Base-by-base conservation (phyloP, 2,329 filamentous ascomycete species). In the Juglanconis oblonga region DNA sequence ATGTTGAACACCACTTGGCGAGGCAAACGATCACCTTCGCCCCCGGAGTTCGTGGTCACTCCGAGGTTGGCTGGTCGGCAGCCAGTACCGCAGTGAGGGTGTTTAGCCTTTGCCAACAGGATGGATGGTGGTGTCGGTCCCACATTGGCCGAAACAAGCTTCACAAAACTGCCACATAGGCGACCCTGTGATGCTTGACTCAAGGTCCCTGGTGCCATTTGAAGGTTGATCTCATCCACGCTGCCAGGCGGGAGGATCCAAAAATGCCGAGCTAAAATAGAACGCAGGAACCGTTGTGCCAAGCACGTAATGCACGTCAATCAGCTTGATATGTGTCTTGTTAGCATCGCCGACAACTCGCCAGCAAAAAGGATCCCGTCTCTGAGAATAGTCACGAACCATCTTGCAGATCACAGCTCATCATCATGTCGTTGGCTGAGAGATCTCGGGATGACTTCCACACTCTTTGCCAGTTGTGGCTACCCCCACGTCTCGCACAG, bases 121-220 rank as follows among this genome's bases (percentile, higher is more conserved):
- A 6, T n/a, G 13, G 35, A 38, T 32, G n/a, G 24, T 45, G 48
- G 33, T 24, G 24, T n/a, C 31, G 13, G 33, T 14, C 5, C 9
- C 31, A 24, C 24, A 35, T 51, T 9, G 36, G 57, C 35, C 52
- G 48, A 55, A 59, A 55, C 57, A 59, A 59, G 57, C 57, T 59
- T 55, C 35, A 44, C 24, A 14, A 45, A 44, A 38, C 52, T 8
- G 52, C 57, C 40, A 55, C 57, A 29, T 51, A 55, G 45, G 48
- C 32, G 38, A 40, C 17, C 35, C 29, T 38, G 35, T 36, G 13
- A 17, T 51, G 29, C 48, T 52, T 49, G n/a, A 13, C 17, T 36
- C n/a, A 32, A 13, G 24, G 52, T n/a, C 44, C 7, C 38, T 24
- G 5, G 14, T 24, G n/a, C n/a, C 33, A 48, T 13, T 24, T 24